phyloP scores from a whole-genome alignment of 129 eudicot species.

The Pulicaria dysenterica region DNA sequence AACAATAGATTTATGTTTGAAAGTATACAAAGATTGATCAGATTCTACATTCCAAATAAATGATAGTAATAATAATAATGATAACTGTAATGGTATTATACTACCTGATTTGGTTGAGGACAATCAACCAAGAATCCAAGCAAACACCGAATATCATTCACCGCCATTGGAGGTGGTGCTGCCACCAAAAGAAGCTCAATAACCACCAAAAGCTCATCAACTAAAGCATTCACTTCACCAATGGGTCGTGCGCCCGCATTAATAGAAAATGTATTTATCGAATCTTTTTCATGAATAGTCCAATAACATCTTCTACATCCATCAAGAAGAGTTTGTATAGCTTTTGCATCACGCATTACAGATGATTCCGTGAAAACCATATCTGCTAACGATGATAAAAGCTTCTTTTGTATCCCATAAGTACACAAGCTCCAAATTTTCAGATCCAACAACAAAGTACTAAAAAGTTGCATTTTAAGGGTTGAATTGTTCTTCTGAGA shows the following conservation, averaged over 20 bases:
- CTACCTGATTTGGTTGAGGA: slow-evolving; percentile 95
- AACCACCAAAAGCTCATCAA: slow-evolving; percentile 84
- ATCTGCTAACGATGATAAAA: slow-evolving; percentile 90
- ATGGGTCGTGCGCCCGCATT: slow-evolving; percentile 54
- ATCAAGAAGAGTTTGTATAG: slow-evolving; percentile 91
- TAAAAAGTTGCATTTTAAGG: slow-evolving; percentile 83
- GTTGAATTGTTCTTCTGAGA: slow-evolving; percentile 68
- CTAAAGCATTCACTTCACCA: slow-evolving; percentile 91
- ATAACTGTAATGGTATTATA: slow-evolving; percentile 18
- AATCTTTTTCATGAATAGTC: slow-evolving; percentile 75
- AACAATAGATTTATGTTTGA: background rate
- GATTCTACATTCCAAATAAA: background rate
- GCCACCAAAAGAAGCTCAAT: slow-evolving; percentile 80
- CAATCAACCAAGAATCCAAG: slow-evolving; percentile 94
- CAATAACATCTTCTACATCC: slow-evolving; percentile 93
- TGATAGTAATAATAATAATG: background rate
- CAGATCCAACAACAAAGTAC: slow-evolving; percentile 78
- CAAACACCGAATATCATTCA: slow-evolving; percentile 74
- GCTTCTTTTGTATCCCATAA: slow-evolving; percentile 89
- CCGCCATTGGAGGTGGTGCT: slow-evolving; percentile 81
- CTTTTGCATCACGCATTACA: slow-evolving; percentile 95
- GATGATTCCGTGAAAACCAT: slow-evolving; percentile 81
- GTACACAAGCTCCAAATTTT: slow-evolving; percentile 92
- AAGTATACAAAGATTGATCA: background rate
- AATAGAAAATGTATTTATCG: slow-evolving; percentile 65